Base-by-base conservation (phyloP, 73 alveolate genomes). In the Paramecium pentaurelia region DNA sequence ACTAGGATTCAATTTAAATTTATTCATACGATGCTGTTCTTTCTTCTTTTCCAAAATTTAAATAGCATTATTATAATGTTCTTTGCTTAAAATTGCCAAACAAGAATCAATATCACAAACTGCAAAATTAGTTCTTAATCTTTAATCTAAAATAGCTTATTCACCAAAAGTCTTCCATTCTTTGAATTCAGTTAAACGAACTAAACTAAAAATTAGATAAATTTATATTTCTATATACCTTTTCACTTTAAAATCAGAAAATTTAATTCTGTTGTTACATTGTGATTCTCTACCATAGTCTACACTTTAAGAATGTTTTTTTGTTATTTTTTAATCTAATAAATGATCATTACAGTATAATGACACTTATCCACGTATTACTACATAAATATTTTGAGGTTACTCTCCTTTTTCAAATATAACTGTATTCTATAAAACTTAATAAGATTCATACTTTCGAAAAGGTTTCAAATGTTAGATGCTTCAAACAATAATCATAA, bases 121-220 rank as follows among this genome's bases (percentile, higher is more conserved):
- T 14, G 75, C 91, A 12, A 27, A 20, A 20, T 80, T 25, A 44
- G 71, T 34, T 47, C 91, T 80, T 20, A 25, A 4, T 42, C 75
- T 40, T 12, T 28, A 10, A 8, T 80, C 91, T 11, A 49, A 40
- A 22, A 80, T 45, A 4, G 91, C 36, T 25, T 80, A 44, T 47
- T 80, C 91, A 9, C 91, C 91, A 80, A 80, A 80, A 22, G 58
- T 47, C 58, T 75, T 38, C 68, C 88, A 36, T 16, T 75, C 58
- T n/a, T 64, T 64, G 28, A 32, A 64, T 64, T 64, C 84, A 2
- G 84, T 64, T 6, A 64, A 64, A 25, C 84, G 84, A 25, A 28
- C 47, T 6, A 64, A n/a, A 34, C 84, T 42, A 42, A 42, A 10
- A 4, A 10, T 2, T 64, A 64, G n/a, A 3, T 11, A 64, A 2